Evolutionary conservation across 169 alveolate species (phyloP).

Genomic region (Cryptosporidium felis): DNA sequence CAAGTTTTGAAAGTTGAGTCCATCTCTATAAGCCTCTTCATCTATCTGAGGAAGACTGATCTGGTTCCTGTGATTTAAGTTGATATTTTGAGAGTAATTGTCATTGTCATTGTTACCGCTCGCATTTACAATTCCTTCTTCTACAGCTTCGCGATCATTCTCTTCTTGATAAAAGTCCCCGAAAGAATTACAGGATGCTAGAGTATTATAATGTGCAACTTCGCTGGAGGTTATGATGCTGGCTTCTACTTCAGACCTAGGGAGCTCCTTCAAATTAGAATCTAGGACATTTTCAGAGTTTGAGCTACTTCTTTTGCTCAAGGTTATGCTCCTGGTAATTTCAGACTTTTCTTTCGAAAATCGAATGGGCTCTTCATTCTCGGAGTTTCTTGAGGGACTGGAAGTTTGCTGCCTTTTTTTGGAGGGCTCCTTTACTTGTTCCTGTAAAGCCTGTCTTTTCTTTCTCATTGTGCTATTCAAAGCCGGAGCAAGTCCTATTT

Average conservation of each 20-base stretch:
- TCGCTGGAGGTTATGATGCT: not conserved
- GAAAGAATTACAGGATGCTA: too few relatives aligned
- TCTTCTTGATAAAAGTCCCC: too few relatives aligned
- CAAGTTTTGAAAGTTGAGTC: conserved; percentile 25
- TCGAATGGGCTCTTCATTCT: too few relatives aligned
- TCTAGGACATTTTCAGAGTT: conserved; percentile 5
- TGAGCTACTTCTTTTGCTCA: conserved; percentile 1
- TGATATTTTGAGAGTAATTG: not conserved
- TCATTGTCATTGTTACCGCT: not conserved
- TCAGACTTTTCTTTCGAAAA: too few relatives aligned
- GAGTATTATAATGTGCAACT: not conserved
- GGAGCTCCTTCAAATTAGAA: not conserved
- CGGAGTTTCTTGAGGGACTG: too few relatives aligned
- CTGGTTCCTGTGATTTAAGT: not conserved
- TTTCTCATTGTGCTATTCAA: conserved; percentile 1
- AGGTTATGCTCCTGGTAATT: not conserved
- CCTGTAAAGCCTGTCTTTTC: too few relatives aligned
- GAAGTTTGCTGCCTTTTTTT: too few relatives aligned
- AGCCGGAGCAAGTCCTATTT: conserved; percentile 67
- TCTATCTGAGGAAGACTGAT: conserved; percentile 12
- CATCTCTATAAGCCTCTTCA: conserved; percentile 56
- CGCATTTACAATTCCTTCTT: too few relatives aligned
- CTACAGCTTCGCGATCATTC: too few relatives aligned
- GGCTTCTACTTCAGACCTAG: not conserved
- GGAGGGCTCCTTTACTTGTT: too few relatives aligned